Evolutionary conservation across 257 asterid genomes (phyloP).

Genomic region (Jacaranda copaia): DNA sequence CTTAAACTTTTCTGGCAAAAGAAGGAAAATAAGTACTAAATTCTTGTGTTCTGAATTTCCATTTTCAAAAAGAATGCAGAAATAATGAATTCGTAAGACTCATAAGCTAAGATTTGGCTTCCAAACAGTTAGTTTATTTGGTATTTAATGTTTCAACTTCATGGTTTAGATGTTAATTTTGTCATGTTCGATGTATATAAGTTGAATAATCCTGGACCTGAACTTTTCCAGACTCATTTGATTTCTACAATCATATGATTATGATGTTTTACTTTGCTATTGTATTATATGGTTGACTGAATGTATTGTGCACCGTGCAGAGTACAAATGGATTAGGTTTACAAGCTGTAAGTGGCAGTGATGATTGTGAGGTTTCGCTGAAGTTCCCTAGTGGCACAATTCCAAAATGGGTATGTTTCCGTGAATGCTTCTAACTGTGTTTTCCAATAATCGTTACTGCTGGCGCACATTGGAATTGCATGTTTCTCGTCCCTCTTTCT

Average conservation of each 20-base stretch:
- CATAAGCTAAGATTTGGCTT: slow-evolving; percentile 7
- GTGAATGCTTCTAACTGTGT: not conserved
- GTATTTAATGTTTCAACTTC: not conserved
- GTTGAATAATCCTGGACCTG: not conserved
- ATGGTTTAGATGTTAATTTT: not conserved
- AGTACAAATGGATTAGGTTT: slow-evolving; percentile 95
- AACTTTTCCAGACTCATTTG: slow-evolving; percentile 10
- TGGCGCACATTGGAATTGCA: not conserved
- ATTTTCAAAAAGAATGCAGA: not conserved
- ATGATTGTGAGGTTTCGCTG: slow-evolving; percentile 71
- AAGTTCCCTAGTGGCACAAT: slow-evolving; percentile 78
- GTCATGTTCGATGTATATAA: not conserved
- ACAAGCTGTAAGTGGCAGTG: slow-evolving; percentile 72
- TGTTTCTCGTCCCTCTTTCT: not conserved
- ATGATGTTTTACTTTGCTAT: not conserved
- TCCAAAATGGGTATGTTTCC: slow-evolving; percentile 86
- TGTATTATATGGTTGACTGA: slow-evolving; percentile 13
- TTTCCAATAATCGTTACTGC: not conserved
- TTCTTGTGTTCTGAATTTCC: not conserved
- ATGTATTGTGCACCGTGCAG: slow-evolving; percentile 53
- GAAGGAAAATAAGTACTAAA: not conserved
- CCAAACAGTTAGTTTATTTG: not conserved
- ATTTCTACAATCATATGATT: not conserved
- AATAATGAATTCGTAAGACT: slow-evolving; percentile 4
- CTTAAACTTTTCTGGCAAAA: not conserved